These are phyloP conservation scores for Syzygium grande DNA, from an alignment of 345 rosid species.

Conservation along the genomic window DNA sequence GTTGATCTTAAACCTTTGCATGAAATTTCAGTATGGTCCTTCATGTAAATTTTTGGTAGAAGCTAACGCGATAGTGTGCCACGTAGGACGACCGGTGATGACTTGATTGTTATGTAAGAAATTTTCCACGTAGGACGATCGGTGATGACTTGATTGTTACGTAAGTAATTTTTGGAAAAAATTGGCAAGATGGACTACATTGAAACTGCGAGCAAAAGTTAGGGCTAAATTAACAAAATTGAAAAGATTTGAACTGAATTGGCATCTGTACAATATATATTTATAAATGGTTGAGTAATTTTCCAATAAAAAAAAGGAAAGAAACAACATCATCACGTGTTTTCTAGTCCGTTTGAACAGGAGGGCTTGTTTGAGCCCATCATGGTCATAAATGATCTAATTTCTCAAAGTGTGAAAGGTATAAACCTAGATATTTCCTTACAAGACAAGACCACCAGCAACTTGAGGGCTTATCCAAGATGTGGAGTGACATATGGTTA, in stretches of 20 bases:
- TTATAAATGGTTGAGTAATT: background rate
- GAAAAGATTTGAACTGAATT: background rate
- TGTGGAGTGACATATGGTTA: background rate
- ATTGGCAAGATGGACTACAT: no score
- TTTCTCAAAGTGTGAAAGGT: background rate
- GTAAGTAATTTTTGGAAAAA: no score
- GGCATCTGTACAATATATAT: no score
- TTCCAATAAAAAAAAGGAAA: background rate
- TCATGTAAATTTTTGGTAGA: background rate
- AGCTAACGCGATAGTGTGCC: background rate
- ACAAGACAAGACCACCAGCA: background rate
- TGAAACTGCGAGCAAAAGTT: no score
- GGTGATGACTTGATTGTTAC: no score
- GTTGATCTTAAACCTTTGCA: background rate
- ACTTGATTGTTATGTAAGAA: no score
- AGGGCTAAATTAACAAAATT: background rate
- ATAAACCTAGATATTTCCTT: background rate
- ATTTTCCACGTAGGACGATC: no score
- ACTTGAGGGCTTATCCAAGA: background rate
- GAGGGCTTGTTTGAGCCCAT: background rate
- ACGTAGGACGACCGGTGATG: no score
- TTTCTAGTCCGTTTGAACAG: background rate
- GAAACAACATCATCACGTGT: background rate
- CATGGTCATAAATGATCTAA: background rate
- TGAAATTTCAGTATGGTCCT: background rate